Conservation (phyloP, 106 monocot genomes). For the Dendrobium officinale region DNA sequence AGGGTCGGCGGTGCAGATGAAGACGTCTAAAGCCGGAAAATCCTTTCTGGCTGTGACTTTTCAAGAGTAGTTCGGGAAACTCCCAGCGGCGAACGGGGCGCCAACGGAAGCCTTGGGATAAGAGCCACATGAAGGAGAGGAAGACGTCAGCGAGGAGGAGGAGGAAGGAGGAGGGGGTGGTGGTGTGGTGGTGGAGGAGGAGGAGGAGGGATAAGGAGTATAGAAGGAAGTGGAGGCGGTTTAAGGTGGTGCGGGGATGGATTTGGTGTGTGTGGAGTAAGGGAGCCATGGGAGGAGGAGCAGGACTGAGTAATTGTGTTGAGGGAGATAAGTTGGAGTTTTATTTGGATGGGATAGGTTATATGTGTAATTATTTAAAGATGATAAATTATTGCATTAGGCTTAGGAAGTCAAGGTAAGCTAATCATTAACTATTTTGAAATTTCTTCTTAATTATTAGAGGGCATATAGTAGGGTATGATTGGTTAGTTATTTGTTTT, state of each 20-base stretch:
- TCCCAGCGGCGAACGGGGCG: constrained; percentile 44
- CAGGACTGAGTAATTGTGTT: no score
- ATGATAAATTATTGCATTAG: no score
- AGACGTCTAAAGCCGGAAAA: constrained; percentile 52
- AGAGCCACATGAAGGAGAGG: not conserved
- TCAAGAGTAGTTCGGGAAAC: constrained; percentile 31
- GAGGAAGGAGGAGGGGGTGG: constrained; percentile 2
- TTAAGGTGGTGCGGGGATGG: constrained; percentile 27
- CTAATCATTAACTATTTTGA: no score
- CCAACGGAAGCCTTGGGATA: constrained; percentile 46
- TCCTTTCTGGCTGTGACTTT: not conserved
- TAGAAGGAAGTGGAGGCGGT: constrained; percentile 39
- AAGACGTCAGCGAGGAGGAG: constrained; percentile 34
- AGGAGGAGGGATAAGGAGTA: constrained; percentile 25
- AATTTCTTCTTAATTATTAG: no score
- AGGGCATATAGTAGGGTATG: no score
- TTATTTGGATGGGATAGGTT: no score
- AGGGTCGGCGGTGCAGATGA: constrained; percentile 76
- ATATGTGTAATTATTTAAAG: no score
- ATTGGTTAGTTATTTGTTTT: no score
- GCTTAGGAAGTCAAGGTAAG: no score
- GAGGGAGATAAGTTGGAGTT: not conserved
- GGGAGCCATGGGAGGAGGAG: not conserved
- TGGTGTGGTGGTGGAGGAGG: constrained; percentile 21
- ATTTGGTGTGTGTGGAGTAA: constrained; percentile 23